Evolutionary conservation across 1,139 yeast species (phyloP), one percentile per base, ranked within the genome.

Genomic region (Zygoascus meyerae): DNA sequence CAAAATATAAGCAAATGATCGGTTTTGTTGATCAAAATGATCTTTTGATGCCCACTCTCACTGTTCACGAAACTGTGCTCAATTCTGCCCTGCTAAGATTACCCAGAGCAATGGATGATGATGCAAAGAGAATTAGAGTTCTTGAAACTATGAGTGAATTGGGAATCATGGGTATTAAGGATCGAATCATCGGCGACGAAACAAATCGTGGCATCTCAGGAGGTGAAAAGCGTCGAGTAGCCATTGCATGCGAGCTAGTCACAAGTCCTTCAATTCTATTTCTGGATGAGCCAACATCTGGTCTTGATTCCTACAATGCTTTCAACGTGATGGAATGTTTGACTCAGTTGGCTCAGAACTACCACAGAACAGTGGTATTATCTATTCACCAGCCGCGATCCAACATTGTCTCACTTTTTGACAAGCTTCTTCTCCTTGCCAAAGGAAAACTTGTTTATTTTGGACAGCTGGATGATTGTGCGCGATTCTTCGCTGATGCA

Each of bases 21-120:
- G 98, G 97, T 0, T 92, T 89, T 72, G 98, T 92, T n/a, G 97
- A 92, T 63, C 98, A 92, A 66, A 97, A 92, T 58, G 97, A 90
- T 61, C 85, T 80, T 54, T 71, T 92, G 52, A 77, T 92, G 56
- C 95, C 97, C 6, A 92, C 98, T 0, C 72, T 92, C 52, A 90
- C 98, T 0, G 98, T 92, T 2, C 92, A 85, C 62, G 98, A 92
- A 66, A 92, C 97, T 0, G 95, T 92, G 34, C 73, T 90, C 54
- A 89, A 89, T 59, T 85, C 95, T 69, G 98, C 98, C 0, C 69
- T 92, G 50, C 72, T 92, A 50, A 75, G 97, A 55, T 72, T 92
- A 51, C 98, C 98, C 5, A 74, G 83, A 54, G 66, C 75, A 4
- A 86, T 92, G 95, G 71, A 84, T 17, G 69, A 77, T 28, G 71